phyloP scores from a whole-genome alignment of 2,329 filamentous ascomycete genomes.

The Nemania sp. region DNA sequence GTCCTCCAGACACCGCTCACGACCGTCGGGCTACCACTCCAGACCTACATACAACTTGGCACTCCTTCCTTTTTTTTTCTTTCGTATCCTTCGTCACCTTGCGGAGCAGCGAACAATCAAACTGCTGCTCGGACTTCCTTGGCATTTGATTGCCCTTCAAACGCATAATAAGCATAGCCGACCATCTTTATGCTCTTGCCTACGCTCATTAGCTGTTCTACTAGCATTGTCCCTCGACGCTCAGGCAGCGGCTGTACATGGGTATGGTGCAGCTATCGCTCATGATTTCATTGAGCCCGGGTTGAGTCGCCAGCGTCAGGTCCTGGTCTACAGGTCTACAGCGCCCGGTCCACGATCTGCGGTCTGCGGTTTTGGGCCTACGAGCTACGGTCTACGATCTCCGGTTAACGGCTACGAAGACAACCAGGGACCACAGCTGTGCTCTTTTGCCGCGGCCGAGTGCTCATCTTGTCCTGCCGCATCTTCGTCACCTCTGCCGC shows the following conservation, averaged over 20 bases:
- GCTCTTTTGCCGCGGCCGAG: slow-evolving; percentile 18
- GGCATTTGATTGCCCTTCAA: slow-evolving; percentile 1
- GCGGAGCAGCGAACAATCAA: slow-evolving; percentile 6
- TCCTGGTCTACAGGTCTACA: too few species aligned
- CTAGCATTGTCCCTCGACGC: slow-evolving; percentile 3
- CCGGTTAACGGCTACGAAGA: slow-evolving; percentile 1
- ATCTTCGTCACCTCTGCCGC: slow-evolving; percentile 19
- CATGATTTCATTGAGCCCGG: slow-evolving; percentile 35
- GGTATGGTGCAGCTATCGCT: slow-evolving; percentile 32
- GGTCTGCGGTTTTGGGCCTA: not conserved
- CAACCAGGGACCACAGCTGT: too few species aligned
- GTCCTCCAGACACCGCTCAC: not conserved
- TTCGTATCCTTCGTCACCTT: slow-evolving; percentile 10
- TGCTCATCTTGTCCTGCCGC: slow-evolving; percentile 24
- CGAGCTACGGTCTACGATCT: slow-evolving; percentile 27
- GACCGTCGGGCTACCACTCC: too few species aligned
- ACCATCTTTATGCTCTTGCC: slow-evolving; percentile 9
- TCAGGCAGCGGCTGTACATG: slow-evolving; percentile 14
- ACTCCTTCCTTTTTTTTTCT: not conserved
- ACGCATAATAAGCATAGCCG: slow-evolving; percentile 10
- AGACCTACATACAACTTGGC: slow-evolving; percentile 6
- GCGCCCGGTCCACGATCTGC: slow-evolving; percentile 26
- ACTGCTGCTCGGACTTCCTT: not conserved
- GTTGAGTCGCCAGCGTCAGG: slow-evolving; percentile 36
- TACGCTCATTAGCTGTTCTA: slow-evolving; percentile 1